phyloP scores from a whole-genome alignment of 1,284 basidiomycete species.

The Papiliotrema fonsecae region DNA sequence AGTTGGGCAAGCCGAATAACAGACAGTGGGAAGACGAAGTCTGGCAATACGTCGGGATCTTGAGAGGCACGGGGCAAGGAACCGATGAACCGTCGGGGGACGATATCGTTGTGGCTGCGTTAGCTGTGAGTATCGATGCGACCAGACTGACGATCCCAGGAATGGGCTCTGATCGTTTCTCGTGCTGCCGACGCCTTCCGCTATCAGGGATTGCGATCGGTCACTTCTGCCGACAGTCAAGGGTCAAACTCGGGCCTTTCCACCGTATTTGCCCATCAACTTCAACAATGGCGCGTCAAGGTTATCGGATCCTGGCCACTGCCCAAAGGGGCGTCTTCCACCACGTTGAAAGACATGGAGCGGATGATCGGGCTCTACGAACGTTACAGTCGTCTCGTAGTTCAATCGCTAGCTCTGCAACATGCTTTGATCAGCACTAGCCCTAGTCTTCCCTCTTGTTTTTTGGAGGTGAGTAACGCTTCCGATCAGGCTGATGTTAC shows the following conservation, averaged over 20 bases:
- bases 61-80: neutral
- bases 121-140: neutral
- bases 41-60: slow-evolving; percentile 9
- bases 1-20: slow-evolving; percentile 21
- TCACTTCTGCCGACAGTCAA: neutral
- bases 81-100: neutral
- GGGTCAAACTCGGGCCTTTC: neutral
- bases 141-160: neutral
- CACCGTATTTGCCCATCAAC: neutral
- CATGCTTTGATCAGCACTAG: slow-evolving; percentile 10
- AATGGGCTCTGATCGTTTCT: neutral
- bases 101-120: neutral
- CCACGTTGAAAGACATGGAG: too few species aligned
- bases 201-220: neutral
- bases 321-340: too few species aligned
- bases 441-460: slow-evolving; percentile 12
- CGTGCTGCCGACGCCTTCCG: neutral
- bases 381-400: slow-evolving; percentile 24
- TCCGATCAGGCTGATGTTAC: neutral
- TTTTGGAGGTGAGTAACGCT: slow-evolving; percentile 22
- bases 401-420: slow-evolving; percentile 26
- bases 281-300: neutral
- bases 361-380: slow-evolving; percentile 20
- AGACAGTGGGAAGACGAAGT: slow-evolving; percentile 15
- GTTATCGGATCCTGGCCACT: too few species aligned